These are phyloP conservation scores for Croton setiger DNA, from an alignment of 441 rosid species.

Conservation along the genomic window DNA sequence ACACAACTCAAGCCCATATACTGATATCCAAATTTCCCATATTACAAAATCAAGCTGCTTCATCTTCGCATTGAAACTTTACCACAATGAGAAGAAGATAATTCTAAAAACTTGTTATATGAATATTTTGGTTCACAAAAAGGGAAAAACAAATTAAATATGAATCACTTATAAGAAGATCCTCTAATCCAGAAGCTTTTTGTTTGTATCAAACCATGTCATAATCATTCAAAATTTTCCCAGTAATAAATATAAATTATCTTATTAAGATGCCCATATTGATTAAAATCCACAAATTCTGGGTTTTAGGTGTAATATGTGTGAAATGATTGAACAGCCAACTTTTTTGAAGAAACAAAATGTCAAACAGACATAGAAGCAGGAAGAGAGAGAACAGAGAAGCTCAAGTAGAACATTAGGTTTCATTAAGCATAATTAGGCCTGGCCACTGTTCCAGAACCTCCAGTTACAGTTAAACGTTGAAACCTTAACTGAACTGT, in stretches of 20 bases:
- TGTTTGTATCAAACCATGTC: not conserved
- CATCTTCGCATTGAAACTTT: not conserved
- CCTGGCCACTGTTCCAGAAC: too few species aligned
- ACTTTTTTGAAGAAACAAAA: not conserved
- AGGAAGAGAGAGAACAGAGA: not conserved
- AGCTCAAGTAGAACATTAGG: too few species aligned
- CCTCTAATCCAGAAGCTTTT: not conserved
- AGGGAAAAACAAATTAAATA: not conserved
- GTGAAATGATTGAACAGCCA: not conserved
- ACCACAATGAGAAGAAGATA: not conserved
- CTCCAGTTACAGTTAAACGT: too few species aligned
- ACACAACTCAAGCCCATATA: slow-evolving; percentile 1
- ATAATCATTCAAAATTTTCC: not conserved
- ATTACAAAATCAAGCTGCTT: not conserved
- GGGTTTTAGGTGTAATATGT: not conserved
- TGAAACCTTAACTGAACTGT: too few species aligned
- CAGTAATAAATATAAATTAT: not conserved
- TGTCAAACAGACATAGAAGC: not conserved
- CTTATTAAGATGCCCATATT: not conserved
- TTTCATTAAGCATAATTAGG: too few species aligned
- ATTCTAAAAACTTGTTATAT: not conserved
- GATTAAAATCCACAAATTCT: not conserved
- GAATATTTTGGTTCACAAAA: not conserved
- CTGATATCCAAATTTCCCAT: not conserved
- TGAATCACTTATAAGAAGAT: not conserved